A percentile compares a stretch with the other conserved stretches of the same genome.
Conservation (phyloP, 2,329 filamentous ascomycete genomes). For the Trichophaea hybrida region DNA sequence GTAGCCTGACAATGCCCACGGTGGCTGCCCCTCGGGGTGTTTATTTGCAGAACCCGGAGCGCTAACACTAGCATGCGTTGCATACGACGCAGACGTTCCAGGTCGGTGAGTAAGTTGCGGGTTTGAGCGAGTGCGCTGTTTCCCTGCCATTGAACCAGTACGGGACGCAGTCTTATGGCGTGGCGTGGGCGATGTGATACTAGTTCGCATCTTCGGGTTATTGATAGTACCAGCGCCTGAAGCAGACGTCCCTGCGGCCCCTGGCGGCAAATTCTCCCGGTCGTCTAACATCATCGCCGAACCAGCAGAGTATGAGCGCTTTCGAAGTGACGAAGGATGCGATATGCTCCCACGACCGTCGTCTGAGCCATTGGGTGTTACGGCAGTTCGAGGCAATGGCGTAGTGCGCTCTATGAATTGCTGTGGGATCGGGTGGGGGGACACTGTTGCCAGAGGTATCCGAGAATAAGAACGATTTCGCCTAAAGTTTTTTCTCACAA, state of each 20-base stretch:
- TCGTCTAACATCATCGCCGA: slow-evolving; percentile 20
- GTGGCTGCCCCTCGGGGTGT: slow-evolving; percentile 75
- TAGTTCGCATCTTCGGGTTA: slow-evolving; percentile 6
- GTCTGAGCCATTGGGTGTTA: slow-evolving; percentile 24
- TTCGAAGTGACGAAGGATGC: slow-evolving; percentile 15
- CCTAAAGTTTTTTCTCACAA: slow-evolving; percentile 21
- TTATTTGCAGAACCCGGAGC: slow-evolving; percentile 35
- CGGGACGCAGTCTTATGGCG: slow-evolving; percentile 4
- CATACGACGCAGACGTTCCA: slow-evolving; percentile 32
- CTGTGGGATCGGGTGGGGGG: slow-evolving; percentile 58
- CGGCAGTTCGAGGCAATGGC: slow-evolving; percentile 41
- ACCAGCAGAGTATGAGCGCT: slow-evolving; percentile 22
- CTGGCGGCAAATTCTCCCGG: neutral
- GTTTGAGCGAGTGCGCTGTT: slow-evolving; percentile 32
- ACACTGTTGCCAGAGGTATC: slow-evolving; percentile 73
- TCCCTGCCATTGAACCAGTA: slow-evolving; percentile 27
- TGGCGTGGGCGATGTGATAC: neutral
- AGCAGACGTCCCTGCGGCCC: slow-evolving; percentile 2
- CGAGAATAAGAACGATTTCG: slow-evolving; percentile 41
- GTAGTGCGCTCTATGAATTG: slow-evolving; percentile 62
- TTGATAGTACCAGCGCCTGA: slow-evolving; percentile 13
- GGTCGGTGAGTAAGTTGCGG: slow-evolving; percentile 30
- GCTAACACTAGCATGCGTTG: slow-evolving; percentile 38
- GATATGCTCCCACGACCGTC: slow-evolving; percentile 22
- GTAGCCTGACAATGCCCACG: slow-evolving; percentile 81